Conservation (phyloP, 2,329 filamentous ascomycete species). For the Emergomyces pasteurianus region DNA sequence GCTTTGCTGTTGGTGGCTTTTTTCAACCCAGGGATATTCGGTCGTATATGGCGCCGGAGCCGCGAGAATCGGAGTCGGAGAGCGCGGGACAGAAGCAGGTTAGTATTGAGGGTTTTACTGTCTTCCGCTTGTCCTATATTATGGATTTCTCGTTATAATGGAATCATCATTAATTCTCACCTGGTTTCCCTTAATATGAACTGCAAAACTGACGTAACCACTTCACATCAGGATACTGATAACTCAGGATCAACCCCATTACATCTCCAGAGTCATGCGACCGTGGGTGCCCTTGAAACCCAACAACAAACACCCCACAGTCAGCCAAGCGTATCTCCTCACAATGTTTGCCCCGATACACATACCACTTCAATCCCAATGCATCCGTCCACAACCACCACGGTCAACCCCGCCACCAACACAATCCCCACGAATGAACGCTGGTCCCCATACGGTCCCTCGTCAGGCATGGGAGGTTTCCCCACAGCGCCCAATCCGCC, state of each 20-base stretch:
- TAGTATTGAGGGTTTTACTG: neutral
- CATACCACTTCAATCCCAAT: neutral
- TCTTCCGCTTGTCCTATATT: neutral
- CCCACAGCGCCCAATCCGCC: neutral
- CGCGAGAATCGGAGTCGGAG: neutral
- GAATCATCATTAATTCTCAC: neutral
- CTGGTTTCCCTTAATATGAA: neutral
- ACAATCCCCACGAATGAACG: neutral
- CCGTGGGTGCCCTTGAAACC: constrained; percentile 20
- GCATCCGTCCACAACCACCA: neutral
- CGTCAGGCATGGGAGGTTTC: neutral
- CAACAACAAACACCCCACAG: neutral
- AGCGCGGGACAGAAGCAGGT: neutral
- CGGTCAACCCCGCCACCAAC: neutral
- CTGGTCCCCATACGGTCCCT: neutral
- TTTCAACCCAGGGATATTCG: constrained; percentile 3
- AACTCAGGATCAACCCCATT: constrained; percentile 19
- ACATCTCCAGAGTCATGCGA: constrained; percentile 31
- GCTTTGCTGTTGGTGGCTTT: constrained; percentile 9
- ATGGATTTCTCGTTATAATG: neutral
- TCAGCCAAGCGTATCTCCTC: neutral
- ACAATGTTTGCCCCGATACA: neutral
- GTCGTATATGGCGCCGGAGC: neutral
- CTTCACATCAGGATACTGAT: neutral
- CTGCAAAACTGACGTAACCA: neutral